Percentiles rank a stretch among this genome's conserved stretches.
Evolutionary conservation across 2,329 filamentous ascomycete genomes (phyloP).

Genomic region (Calonectria pseudoreteaudii): DNA sequence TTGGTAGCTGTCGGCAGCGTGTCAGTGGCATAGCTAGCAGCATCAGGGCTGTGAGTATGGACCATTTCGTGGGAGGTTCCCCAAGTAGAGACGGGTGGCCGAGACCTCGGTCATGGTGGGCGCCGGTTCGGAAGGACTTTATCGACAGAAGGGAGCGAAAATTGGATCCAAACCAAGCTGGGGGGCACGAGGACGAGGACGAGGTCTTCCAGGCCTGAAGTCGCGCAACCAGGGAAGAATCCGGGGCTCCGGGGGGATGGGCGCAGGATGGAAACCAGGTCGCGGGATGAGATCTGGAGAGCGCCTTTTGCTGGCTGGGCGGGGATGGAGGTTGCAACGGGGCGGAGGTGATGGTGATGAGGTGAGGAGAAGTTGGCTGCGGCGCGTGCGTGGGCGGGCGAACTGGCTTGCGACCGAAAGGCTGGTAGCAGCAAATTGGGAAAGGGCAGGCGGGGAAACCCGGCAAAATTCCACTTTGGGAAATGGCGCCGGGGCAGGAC

Average conservation of each 20-base stretch:
- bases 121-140: constrained; percentile 28
- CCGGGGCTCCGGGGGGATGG: constrained; percentile 40
- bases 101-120: constrained; percentile 86
- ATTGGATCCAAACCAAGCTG: constrained; percentile 30
- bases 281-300: constrained; percentile 28
- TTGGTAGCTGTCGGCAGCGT: constrained; percentile 82
- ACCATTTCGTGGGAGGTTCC: constrained; percentile 97
- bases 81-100: constrained; percentile 94
- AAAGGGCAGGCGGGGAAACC: constrained; percentile 37
- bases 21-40: constrained; percentile 57
- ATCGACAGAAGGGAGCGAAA: constrained; percentile 28
- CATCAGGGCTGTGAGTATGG: constrained; percentile 51
- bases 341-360: constrained; percentile 29
- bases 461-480: constrained; percentile 44
- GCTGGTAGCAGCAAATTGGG: constrained; percentile 34
- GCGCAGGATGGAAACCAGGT: constrained; percentile 38
- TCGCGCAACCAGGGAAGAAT: constrained; percentile 19
- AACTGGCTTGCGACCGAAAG: constrained; percentile 41
- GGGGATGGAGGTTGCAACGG: constrained; percentile 23
- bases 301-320: constrained; percentile 20
- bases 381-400: constrained; percentile 30
- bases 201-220: constrained; percentile 23
- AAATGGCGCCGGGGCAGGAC: constrained; percentile 30
- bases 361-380: constrained; percentile 41
- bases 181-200: constrained; percentile 11